Evolutionary conservation across 257 asterid genomes (phyloP), one percentile per base, ranked within the genome.

Genomic region (Forsythia suspensa): DNA sequence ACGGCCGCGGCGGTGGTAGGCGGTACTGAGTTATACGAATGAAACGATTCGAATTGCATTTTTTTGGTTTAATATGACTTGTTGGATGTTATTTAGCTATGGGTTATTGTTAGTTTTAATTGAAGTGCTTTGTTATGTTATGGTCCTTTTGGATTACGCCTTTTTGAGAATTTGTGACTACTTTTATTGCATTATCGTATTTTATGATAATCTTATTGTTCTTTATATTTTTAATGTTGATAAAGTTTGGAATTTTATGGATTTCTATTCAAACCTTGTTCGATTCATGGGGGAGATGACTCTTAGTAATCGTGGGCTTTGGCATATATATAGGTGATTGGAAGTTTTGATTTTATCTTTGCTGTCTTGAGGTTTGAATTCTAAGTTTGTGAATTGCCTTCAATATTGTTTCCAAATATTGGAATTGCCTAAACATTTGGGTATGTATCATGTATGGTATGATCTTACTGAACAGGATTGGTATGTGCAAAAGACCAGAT

Each of bases 1-100:
- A 55, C 74, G 87, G 89, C 80, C 85, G 88, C 12, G 86, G 89
- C 41, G 80, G 78, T 11, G 84, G 75, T 65, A 80, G 89, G 85
- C 76, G 86, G 15, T 82, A 77, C 83, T 82, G 72, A 85, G 59
- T 38, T 55, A 29, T 15, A 73, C 34, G 77, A 61, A 76, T 13
- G 59, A 48, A 48, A 48, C 8, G n/a, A n/a, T 48, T 48, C 15
- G 59, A 48, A 48, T 48, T 48, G 59, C n/a, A 48, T n/a, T n/a
- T 4, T 72, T 69, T 34, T n/a, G 10, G 10, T 38, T 76, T 57
- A 20, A 70, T 70, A 48, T 74, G 8, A 12, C 11, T 6, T 48
- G 61, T 48, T 68, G 39, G 48, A 76, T 40, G 80, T 20, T 76
- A 34, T 72, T 63, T 59, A 42, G 48, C 70, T 37, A 79, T 81